phyloP scores from a whole-genome alignment of 2,329 filamentous ascomycete species.

The Ophiostoma quercus region DNA sequence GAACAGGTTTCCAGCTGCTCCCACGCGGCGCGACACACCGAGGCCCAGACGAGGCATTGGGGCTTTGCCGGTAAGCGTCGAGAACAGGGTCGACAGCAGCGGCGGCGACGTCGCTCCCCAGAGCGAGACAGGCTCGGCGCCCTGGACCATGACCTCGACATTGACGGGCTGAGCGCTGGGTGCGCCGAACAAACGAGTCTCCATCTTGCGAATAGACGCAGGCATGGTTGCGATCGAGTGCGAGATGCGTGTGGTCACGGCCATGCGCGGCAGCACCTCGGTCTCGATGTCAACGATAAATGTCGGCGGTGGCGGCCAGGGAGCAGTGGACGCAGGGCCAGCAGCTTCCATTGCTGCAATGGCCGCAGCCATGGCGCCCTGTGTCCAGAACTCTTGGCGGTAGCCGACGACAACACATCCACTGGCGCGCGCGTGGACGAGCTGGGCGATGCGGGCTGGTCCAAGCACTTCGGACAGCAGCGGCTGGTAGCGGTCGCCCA shows the following conservation, averaged over 20 bases:
- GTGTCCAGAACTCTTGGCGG: conserved; percentile 38
- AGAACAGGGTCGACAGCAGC: conserved; percentile 24
- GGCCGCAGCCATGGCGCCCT: background rate
- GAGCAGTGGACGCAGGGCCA: conserved; percentile 1
- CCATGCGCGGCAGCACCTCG: conserved; percentile 38
- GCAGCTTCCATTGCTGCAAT: conserved; percentile 7
- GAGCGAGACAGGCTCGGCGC: conserved; percentile 11
- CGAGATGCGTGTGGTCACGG: conserved; percentile 36
- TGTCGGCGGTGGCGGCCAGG: conserved; percentile 27
- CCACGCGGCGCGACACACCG: conserved; percentile 26
- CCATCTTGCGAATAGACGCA: conserved; percentile 11
- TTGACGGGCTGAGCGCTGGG: conserved; percentile 32
- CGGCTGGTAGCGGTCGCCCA: conserved; percentile 40
- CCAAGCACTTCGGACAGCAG: conserved; percentile 36
- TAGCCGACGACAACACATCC: conserved; percentile 38
- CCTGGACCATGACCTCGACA: conserved; percentile 35
- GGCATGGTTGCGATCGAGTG: conserved; percentile 18
- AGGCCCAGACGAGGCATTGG: conserved; percentile 28
- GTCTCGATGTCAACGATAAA: conserved; percentile 36
- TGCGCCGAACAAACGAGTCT: conserved; percentile 5
- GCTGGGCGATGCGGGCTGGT: conserved; percentile 36
- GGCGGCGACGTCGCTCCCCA: conserved; percentile 32
- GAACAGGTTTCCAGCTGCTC: conserved; percentile 34
- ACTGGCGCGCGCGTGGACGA: conserved; percentile 38
- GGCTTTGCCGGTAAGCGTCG: background rate